Conservation (phyloP, 495 filamentous ascomycete species). For the Penicillium silybi region DNA sequence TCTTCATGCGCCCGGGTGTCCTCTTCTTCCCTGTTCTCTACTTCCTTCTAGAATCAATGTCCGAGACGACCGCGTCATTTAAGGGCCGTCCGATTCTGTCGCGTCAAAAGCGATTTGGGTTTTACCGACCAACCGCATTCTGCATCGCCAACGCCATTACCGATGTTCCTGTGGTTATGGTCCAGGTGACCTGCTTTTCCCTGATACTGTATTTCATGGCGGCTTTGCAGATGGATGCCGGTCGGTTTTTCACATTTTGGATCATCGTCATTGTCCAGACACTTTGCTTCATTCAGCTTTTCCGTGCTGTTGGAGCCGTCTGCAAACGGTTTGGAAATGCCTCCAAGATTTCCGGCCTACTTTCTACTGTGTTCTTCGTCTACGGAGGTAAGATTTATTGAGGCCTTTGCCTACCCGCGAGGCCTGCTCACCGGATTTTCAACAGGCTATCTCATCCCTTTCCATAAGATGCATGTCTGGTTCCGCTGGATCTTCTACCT, state of each 20-base stretch:
- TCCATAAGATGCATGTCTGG: slow-evolving; percentile 70
- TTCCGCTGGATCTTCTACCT: slow-evolving; percentile 89
- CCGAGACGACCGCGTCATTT: slow-evolving; percentile 36
- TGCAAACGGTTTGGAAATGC: slow-evolving; percentile 83
- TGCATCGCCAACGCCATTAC: slow-evolving; percentile 78
- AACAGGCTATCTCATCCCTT: slow-evolving; percentile 82
- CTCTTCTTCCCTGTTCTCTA: slow-evolving; percentile 39
- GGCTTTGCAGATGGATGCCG: slow-evolving; percentile 60
- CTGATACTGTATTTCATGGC: slow-evolving; percentile 80
- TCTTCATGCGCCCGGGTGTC: slow-evolving; percentile 38
- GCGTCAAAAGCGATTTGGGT: slow-evolving; percentile 55
- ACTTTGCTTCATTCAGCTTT: slow-evolving; percentile 70
- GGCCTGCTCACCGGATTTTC: slow-evolving; percentile 37
- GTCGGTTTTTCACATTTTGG: slow-evolving; percentile 75
- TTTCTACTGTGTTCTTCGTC: slow-evolving; percentile 75
- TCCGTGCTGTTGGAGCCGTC: slow-evolving; percentile 70
- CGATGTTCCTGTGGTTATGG: slow-evolving; percentile 64
- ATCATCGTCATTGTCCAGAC: slow-evolving; percentile 66
- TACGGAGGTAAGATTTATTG: slow-evolving; percentile 59
- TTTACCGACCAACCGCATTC: slow-evolving; percentile 74
- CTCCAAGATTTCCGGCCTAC: slow-evolving; percentile 69
- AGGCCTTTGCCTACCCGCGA: neutral
- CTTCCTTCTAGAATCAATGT: slow-evolving; percentile 36
- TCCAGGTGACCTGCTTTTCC: slow-evolving; percentile 66
- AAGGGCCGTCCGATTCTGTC: slow-evolving; percentile 43